phyloP scores from a whole-genome alignment of 352 stramenopile genomes.

The Phytophthora pistaciae region DNA sequence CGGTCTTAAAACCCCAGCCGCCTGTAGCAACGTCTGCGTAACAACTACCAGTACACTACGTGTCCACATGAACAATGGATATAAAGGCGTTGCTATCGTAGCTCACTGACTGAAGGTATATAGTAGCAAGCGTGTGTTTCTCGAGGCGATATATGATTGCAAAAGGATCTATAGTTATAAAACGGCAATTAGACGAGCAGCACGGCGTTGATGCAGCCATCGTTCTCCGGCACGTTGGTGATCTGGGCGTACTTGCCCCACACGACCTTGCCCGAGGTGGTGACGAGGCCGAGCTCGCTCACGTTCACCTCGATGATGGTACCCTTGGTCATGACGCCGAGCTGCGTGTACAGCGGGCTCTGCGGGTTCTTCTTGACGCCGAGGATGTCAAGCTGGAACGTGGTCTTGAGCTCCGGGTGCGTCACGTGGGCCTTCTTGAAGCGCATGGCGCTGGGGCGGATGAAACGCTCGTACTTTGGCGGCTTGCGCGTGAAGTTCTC shows the following conservation, averaged over 20 bases:
- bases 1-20: not conserved
- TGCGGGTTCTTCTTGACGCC: constrained; percentile 99
- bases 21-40: not conserved
- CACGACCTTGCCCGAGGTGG: constrained; percentile 99
- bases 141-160: constrained; percentile 34
- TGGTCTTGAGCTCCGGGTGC: constrained; percentile 99
- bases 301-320: constrained; percentile 99
- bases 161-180: constrained; percentile 53
- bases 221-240: constrained; percentile 99
- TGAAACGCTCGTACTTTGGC: constrained; percentile 99
- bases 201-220: constrained; percentile 99
- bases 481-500: constrained; percentile 99
- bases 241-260: constrained; percentile 99
- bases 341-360: constrained; percentile 96
- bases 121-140: not conserved
- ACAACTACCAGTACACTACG: not conserved
- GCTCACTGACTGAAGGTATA: not conserved
- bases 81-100: too few species aligned
- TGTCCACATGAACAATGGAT: too few species aligned
- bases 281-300: constrained; percentile 99
- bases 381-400: constrained; percentile 99
- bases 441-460: constrained; percentile 98
- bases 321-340: constrained; percentile 99
- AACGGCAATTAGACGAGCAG: constrained; percentile 95
- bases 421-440: constrained; percentile 99